Evolutionary conservation across 208 protist genomes (phyloP), one percentile per base, ranked within the genome.

Genomic region (Endotrypanum monterogeii): DNA sequence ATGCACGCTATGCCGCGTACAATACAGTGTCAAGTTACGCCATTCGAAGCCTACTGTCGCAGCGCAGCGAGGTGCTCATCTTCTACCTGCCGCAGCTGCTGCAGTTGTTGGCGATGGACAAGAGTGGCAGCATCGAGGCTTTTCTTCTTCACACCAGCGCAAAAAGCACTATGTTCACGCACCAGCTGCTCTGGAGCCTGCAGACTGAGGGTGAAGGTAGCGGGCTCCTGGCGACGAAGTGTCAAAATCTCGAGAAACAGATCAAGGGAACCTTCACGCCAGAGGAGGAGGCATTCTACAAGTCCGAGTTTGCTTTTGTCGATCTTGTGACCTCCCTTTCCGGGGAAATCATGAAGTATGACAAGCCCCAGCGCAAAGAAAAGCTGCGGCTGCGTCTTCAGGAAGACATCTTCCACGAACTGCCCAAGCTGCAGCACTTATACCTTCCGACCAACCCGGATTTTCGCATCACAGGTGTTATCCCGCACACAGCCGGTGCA

Each of bases 41-140:
- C 14, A 89, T 95, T 61, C 84, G 86, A 54, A 94, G 90, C 73
- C 84, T 97, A 52, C 79, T 94, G 25, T 88, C 86, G 25, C 83
- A 92, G 79, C 78, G 80, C 65, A 89, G 85, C 71, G 89, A 95
- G 67, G 67, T 82, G 71, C 86, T 97, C 70, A 93, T 95, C 79
- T 97, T 97, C 74, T 97, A 94, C 80, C 84, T 97, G 44, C 94
- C 91, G 52, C 94, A 97, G 87, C 84, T 97, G 35, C 83, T 96
- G 58, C 94, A 97, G 80, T 76, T 93, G 54, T 80, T 96, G 41
- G 83, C 87, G 35, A 76, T 71, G 23, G 91, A 96, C 80, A 67
- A 41, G 52, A 86, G 72, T 58, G 91, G 84, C 61, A 76, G 62
- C 56, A 89, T 95, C 62, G 73, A 84, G 32, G 46, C 51, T 14